Evolutionary conservation across 345 rosid genomes (phyloP).

Genomic region (Hibiscus tridactylites): DNA sequence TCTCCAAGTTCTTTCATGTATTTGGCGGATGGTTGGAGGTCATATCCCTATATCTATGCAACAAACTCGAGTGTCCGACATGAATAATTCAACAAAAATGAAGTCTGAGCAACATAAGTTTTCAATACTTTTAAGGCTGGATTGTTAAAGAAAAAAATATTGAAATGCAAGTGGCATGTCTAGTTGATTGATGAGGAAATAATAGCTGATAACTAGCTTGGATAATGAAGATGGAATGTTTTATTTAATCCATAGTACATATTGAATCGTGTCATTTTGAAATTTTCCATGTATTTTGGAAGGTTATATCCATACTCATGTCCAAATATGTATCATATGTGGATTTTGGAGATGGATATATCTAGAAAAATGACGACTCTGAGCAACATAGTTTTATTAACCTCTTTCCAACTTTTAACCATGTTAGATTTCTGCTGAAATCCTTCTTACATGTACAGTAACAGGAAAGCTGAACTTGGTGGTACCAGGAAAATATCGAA

Average conservation of each 20-base stretch:
- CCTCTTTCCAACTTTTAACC: background rate
- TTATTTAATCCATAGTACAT: background rate
- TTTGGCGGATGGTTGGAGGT: background rate
- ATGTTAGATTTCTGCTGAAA: background rate
- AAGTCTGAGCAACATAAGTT: background rate
- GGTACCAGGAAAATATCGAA: conserved; percentile 51
- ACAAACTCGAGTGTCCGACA: background rate
- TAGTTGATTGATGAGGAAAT: background rate
- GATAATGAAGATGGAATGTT: background rate
- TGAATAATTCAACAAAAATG: background rate
- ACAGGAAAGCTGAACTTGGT: conserved; percentile 23
- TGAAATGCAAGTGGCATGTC: background rate
- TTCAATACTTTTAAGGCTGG: background rate
- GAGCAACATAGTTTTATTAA: background rate
- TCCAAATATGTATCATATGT: background rate
- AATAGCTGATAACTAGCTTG: background rate
- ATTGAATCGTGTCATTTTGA: too few species aligned
- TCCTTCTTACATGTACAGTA: conserved; percentile 13
- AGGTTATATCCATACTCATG: background rate
- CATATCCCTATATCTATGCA: background rate
- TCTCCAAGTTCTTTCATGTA: background rate
- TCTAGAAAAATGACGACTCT: background rate
- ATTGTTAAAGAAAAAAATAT: background rate
- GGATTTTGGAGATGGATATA: background rate
- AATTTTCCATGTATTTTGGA: background rate